A percentile compares a stretch with the other conserved stretches of the same genome.
phyloP scores from a whole-genome alignment of 2,329 filamentous ascomycete genomes.

The Trichoderma pleuroti region DNA sequence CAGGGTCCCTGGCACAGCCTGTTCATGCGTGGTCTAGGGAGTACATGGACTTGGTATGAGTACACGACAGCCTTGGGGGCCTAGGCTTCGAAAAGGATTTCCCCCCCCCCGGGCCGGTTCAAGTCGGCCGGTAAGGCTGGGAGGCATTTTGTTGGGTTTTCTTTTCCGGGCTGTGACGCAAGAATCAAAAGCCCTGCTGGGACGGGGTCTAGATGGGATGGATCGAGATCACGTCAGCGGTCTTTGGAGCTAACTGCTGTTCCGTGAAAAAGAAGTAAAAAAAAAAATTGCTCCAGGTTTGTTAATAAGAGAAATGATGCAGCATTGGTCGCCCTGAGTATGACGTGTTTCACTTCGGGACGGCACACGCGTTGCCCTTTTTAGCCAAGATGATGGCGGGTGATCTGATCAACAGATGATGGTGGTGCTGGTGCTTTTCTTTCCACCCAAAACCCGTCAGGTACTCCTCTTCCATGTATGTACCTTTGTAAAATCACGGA shows the following conservation, averaged over 20 bases:
- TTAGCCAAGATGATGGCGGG: conserved; percentile 1
- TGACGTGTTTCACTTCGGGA: not conserved
- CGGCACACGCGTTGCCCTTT: conserved; percentile 1
- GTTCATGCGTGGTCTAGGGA: not conserved
- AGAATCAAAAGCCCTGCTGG: not conserved
- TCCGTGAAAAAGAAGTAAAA: not conserved
- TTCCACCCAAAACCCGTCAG: not conserved
- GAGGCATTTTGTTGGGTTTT: not conserved
- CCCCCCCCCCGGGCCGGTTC: not conserved
- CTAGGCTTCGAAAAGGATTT: not conserved
- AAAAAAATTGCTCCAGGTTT: not conserved
- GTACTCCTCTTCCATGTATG: not conserved
- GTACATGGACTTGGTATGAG: not conserved
- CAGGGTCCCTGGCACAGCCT: not conserved
- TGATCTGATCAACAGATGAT: conserved; percentile 14
- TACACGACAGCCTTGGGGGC: not conserved
- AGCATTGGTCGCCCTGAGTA: not conserved
- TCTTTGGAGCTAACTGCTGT: not conserved
- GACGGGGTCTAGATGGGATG: not conserved
- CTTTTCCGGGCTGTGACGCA: not conserved
- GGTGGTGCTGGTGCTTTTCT: not conserved
- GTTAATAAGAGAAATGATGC: not conserved
- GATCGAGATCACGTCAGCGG: conserved; percentile 17
- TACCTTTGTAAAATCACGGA: not conserved
- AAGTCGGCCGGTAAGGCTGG: conserved; percentile 10